Conservation (phyloP, 2,329 filamentous ascomycete genomes). For the Hypomyces perniciosus region DNA sequence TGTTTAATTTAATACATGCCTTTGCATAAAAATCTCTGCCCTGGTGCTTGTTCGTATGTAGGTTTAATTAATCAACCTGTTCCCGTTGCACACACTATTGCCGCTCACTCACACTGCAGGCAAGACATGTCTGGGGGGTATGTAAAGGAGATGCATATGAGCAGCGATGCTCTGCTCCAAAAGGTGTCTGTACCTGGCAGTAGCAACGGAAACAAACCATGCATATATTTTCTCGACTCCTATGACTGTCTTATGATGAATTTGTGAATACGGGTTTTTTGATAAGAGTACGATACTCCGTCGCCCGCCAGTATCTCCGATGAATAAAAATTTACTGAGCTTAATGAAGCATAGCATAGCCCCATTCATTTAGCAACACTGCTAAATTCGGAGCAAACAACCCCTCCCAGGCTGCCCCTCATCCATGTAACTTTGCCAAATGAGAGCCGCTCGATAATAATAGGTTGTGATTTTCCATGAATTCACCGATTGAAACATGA, state of each 20-base stretch:
- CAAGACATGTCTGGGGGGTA: neutral
- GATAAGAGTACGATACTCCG: neutral
- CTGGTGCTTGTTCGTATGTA: no score
- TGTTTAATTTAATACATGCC: no score
- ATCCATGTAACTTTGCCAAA: conserved; percentile 8
- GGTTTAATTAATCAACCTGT: no score
- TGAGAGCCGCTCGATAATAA: conserved; percentile 11
- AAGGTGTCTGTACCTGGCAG: conserved; percentile 4
- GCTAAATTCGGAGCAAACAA: conserved; percentile 8
- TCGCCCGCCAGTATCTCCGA: conserved; percentile 5
- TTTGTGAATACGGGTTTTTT: neutral
- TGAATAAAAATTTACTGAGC: neutral
- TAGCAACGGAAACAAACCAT: neutral
- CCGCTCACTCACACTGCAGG: neutral
- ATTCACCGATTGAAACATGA: neutral
- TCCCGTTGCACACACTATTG: no score
- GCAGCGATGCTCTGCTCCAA: no score
- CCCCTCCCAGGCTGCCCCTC: neutral
- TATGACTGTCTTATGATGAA: neutral
- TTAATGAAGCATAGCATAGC: neutral
- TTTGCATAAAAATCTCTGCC: neutral
- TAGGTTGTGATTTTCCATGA: neutral
- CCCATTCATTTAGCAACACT: conserved; percentile 10
- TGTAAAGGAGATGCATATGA: no score
- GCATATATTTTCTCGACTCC: neutral